A percentile compares a stretch with the other conserved stretches of the same genome.
phyloP scores from a whole-genome alignment of 306 rosid genomes.

The Cyamopsis tetragonoloba region DNA sequence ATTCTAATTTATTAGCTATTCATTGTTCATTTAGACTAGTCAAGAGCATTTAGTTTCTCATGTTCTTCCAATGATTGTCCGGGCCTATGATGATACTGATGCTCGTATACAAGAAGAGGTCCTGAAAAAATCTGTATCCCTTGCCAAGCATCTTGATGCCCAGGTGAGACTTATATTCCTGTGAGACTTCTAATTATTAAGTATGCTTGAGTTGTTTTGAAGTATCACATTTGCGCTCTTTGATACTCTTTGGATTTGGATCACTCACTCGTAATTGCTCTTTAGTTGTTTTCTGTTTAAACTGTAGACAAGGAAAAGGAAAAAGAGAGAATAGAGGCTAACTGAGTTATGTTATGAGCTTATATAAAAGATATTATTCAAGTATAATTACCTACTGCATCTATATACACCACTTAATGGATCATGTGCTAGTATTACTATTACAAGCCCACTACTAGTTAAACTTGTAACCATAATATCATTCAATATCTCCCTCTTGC shows the following conservation, averaged over 20 bases:
- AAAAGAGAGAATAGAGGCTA: neutral
- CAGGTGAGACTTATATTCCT: slow-evolving; percentile 57
- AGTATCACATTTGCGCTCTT: neutral
- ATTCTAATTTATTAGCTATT: slow-evolving; percentile 15
- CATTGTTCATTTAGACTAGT: slow-evolving; percentile 56
- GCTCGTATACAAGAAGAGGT: slow-evolving; percentile 96
- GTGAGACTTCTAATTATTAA: slow-evolving; percentile 4
- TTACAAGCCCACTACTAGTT: neutral
- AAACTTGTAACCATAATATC: neutral
- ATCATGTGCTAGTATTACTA: neutral
- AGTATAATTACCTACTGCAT: neutral
- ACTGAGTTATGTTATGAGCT: neutral
- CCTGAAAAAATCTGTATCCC: slow-evolving; percentile 70
- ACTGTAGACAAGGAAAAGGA: neutral
- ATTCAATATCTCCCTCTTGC: neutral
- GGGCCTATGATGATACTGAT: slow-evolving; percentile 93
- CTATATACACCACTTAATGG: neutral
- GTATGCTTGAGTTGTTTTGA: neutral
- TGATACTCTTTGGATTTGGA: neutral
- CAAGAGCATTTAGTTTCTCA: slow-evolving; percentile 75
- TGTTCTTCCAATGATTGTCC: slow-evolving; percentile 91
- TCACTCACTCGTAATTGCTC: neutral
- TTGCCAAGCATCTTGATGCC: slow-evolving; percentile 73
- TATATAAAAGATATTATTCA: neutral
- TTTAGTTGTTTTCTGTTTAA: neutral